Base-by-base conservation (phyloP, 2,329 filamentous ascomycete genomes). In the Cercospora sesami region DNA sequence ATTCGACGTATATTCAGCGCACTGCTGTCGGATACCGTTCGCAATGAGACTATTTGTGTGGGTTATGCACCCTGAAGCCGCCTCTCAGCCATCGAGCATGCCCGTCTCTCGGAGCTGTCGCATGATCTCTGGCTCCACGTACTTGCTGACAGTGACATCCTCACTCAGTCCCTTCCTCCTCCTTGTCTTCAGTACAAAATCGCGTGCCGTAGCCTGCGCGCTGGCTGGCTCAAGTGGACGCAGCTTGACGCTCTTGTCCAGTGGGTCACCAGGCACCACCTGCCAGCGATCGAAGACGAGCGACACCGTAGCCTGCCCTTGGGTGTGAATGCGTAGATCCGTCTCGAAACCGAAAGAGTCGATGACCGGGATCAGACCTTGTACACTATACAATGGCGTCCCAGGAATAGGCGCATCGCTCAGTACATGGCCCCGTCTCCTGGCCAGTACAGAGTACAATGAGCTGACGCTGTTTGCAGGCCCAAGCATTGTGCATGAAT, bases 281-380 rank as follows among this genome's bases (percentile, higher is more conserved):
- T 87, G 93, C 95, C 95, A 99, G 72, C 92, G 89, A 78, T 99
- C 95, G 80, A 99, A 99, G 12, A 96, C 93, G 39, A 99, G 86
- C 74, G 90, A 93, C 63, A 98, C 89, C 76, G 92, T 94, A 65
- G 94, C 93, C 78, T 93, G 90, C 63, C 95, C 94, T 82, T 97
- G 92, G 0, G 94, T 97, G 80, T 97, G 94, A 77, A 98, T 98
- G 70, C 95, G 87, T 67, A 99, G 85, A 82, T 99, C 95, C 14
- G 95, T 98, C 83, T 99, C 95, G 80, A 99, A 98, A 21, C 95
- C 95, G 77, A 99, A 99, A 31, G 90, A 93, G 83, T 99, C 95
- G 77, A 99, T 97, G 68, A 98, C 95, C 9, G 95, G 95, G 65
- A 99, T 89, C 60, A 98, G 85, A 3, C 95, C 95, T 75, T 90